Percentiles rank a stretch among this genome's conserved stretches.
Conservation (phyloP, 1,284 basidiomycete genomes). For the Anthracocystis walkeri region DNA sequence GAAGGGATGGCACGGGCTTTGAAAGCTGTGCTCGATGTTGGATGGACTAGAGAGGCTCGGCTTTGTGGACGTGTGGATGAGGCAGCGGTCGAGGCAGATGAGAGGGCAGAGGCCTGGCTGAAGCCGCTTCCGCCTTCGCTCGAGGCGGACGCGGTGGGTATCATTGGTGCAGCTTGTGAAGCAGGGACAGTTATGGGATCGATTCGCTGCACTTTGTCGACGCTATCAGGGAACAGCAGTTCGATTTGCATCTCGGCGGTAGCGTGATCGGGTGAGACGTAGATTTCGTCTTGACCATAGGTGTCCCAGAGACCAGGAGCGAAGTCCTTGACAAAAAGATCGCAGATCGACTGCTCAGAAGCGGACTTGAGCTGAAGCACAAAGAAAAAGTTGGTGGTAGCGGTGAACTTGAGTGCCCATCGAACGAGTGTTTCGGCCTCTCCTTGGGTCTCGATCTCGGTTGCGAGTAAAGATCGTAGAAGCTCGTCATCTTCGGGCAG, state of each 20-base stretch:
- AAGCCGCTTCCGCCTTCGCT: conserved; percentile 20
- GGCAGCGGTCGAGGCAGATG: conserved; percentile 8
- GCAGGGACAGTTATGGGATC: neutral
- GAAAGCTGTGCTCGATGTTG: conserved; percentile 4
- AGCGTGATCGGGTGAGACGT: conserved; percentile 28
- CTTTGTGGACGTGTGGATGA: conserved; percentile 11
- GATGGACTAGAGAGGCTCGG: conserved; percentile 8
- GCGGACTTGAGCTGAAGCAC: conserved; percentile 35
- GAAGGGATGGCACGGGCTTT: conserved; percentile 17
- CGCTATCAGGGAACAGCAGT: conserved; percentile 46
- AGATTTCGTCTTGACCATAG: conserved; percentile 49
- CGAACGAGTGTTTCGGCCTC: conserved; percentile 31
- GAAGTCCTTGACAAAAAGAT: conserved; percentile 3
- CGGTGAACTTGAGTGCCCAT: conserved; percentile 51
- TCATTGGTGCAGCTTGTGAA: neutral
- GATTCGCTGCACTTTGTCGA: neutral
- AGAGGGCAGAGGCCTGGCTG: neutral
- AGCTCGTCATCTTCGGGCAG: conserved; percentile 48
- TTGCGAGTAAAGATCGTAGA: conserved; percentile 44
- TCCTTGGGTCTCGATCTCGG: conserved; percentile 27
- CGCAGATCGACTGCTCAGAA: neutral
- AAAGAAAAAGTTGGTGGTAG: conserved; percentile 26
- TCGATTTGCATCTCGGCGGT: conserved; percentile 44
- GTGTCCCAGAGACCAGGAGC: conserved; percentile 12
- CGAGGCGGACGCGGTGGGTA: conserved; percentile 4